Conservation (phyloP, 257 asterid genomes). For the Datura wrightii region DNA sequence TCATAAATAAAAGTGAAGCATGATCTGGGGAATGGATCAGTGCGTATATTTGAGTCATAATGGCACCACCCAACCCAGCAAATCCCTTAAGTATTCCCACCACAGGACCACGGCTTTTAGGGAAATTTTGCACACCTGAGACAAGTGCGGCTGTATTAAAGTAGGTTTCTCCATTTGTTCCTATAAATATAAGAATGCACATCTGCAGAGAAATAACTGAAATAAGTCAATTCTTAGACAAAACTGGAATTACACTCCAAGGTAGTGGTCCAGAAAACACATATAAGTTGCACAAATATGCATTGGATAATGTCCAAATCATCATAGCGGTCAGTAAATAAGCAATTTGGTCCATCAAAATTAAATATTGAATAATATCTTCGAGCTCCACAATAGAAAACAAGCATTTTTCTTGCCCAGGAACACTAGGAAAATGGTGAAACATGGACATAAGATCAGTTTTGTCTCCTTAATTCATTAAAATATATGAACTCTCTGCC, state of each 20-base stretch:
- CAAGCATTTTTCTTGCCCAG: not conserved
- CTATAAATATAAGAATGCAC: constrained; percentile 62
- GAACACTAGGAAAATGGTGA: not conserved
- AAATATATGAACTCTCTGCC: not conserved
- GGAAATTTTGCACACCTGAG: constrained; percentile 64
- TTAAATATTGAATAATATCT: not conserved
- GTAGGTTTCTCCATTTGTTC: constrained; percentile 67
- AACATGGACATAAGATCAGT: not conserved
- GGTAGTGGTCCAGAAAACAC: not conserved
- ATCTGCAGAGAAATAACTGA: constrained; percentile 42
- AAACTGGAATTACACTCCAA: not conserved
- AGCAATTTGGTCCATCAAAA: not conserved
- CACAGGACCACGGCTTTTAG: constrained; percentile 61
- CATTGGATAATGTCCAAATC: not conserved
- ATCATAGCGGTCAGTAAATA: not conserved
- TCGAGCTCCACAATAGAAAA: not conserved
- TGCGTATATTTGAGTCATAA: constrained; percentile 56
- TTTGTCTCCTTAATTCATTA: not conserved
- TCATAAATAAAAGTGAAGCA: constrained; percentile 60
- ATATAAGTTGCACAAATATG: not conserved
- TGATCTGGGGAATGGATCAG: constrained; percentile 57
- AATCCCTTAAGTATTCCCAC: constrained; percentile 64
- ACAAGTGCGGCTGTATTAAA: constrained; percentile 60
- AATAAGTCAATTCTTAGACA: not conserved
- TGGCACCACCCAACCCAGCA: constrained; percentile 65